Conservation (phyloP, 495 filamentous ascomycete genomes). For the Ascobolus immersus region DNA sequence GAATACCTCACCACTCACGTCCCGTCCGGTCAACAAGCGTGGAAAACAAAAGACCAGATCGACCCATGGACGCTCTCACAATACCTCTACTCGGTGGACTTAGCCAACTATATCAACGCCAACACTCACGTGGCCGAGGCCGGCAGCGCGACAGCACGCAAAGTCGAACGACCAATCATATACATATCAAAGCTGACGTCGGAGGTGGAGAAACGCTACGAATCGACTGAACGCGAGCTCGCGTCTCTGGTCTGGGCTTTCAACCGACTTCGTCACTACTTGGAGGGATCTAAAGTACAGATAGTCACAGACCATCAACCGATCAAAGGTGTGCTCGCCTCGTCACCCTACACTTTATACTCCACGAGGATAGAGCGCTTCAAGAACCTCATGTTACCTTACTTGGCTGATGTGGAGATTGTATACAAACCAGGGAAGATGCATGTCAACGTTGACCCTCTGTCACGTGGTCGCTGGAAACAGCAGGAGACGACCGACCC, state of each 20-base stretch:
- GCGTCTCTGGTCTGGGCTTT: not conserved
- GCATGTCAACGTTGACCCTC: not conserved
- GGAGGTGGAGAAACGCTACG: not conserved
- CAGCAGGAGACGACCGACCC: not conserved
- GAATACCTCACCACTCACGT: not conserved
- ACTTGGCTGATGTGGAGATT: not conserved
- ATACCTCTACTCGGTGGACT: not conserved
- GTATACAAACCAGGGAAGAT: not conserved
- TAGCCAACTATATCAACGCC: not conserved
- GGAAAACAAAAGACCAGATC: not conserved
- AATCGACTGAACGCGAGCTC: slow-evolving; percentile 1
- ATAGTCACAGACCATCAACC: not conserved
- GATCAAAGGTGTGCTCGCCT: not conserved
- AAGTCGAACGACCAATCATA: slow-evolving; percentile 1
- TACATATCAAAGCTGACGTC: not conserved
- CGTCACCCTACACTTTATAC: not conserved
- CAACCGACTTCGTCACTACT: not conserved
- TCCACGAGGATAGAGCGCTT: not conserved
- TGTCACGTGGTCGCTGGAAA: not conserved
- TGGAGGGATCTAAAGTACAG: not conserved
- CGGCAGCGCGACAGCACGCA: too few species aligned
- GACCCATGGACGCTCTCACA: not conserved
- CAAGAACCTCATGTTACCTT: not conserved
- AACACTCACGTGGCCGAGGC: not conserved
- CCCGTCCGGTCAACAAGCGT: not conserved